Conservation (phyloP, 1,139 yeast species). For the Candida sanyaensis region DNA sequence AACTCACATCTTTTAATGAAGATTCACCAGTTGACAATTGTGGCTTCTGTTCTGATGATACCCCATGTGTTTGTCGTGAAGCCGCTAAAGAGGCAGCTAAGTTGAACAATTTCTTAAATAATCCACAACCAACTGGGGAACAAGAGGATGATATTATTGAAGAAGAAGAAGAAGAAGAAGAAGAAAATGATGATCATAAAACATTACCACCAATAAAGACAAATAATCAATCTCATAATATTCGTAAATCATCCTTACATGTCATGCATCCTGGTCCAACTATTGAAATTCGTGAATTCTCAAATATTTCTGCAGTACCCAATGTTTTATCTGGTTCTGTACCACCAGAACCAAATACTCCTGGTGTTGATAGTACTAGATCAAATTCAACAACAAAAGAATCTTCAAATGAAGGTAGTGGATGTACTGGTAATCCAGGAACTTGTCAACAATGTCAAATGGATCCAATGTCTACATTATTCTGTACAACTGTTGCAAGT, state of each 20-base stretch:
- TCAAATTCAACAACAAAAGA: constrained; percentile 8
- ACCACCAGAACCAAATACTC: constrained; percentile 1
- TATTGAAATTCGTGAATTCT: constrained; percentile 49
- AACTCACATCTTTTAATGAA: constrained; percentile 27
- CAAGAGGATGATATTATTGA: constrained; percentile 11
- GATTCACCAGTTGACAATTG: constrained; percentile 72
- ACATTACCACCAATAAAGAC: constrained; percentile 40
- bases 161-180: constrained; percentile 19
- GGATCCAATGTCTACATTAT: constrained; percentile 87
- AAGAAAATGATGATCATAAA: constrained; percentile 20
- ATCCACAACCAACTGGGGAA: constrained; percentile 13
- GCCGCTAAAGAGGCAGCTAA: constrained; percentile 64
- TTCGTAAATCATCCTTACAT: constrained; percentile 46
- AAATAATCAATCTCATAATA: constrained; percentile 19
- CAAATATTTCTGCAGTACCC: constrained; percentile 45
- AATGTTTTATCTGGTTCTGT: constrained; percentile 24
- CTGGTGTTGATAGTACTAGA: constrained; percentile 6
- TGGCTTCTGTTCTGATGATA: constrained; percentile 90
- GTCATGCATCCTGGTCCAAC: constrained; percentile 72
- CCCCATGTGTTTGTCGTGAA: constrained; percentile 91
- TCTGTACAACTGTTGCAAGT: constrained; percentile 82
- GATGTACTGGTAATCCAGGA: constrained; percentile 90
- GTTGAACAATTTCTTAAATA: constrained; percentile 29
- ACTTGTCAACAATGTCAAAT: constrained; percentile 80
- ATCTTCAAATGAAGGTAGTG: constrained; percentile 25